Conservation (phyloP, 2,329 filamentous ascomycete genomes). For the Lecanicillium sp. region DNA sequence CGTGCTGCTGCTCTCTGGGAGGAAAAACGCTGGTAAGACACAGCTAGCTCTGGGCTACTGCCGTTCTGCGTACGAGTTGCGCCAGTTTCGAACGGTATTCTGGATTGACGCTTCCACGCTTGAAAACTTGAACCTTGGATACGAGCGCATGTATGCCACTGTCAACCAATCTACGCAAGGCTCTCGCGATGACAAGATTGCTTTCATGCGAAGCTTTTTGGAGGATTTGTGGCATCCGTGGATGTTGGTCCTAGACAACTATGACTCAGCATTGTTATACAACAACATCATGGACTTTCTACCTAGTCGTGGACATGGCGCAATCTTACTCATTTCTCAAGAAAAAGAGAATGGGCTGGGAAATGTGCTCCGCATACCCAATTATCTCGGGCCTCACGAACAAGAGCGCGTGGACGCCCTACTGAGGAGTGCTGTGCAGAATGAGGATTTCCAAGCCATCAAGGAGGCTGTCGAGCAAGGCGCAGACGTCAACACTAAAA, state of each 20-base stretch:
- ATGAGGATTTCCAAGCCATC: conserved; percentile 4
- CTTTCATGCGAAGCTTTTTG: not conserved
- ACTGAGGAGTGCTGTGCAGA: not conserved
- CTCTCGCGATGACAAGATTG: conserved; percentile 2
- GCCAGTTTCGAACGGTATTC: conserved; percentile 8
- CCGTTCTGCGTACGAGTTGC: conserved; percentile 1
- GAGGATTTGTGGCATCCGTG: conserved; percentile 10
- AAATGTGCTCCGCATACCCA: conserved; percentile 1
- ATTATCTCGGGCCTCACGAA: conserved; percentile 1
- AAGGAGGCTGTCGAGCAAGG: conserved; percentile 9
- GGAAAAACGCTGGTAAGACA: not conserved
- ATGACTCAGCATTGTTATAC: conserved; percentile 4
- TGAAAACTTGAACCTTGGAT: conserved; percentile 3
- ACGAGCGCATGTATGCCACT: conserved; percentile 8
- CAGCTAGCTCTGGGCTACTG: conserved; percentile 11
- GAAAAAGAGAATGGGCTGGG: conserved; percentile 9
- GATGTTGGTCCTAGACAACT: conserved; percentile 9
- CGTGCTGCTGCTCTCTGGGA: conserved; percentile 2
- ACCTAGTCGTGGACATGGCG: conserved; percentile 3
- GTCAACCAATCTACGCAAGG: conserved; percentile 3
- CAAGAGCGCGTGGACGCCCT: not conserved
- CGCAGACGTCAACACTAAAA: conserved; percentile 6
- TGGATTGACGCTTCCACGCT: conserved; percentile 12
- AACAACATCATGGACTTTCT: conserved; percentile 11
- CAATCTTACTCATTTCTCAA: not conserved